Percentiles rank a stretch among this genome's conserved stretches.
Evolutionary conservation across 75 land plant genomes (phyloP).

Genomic region (Isoetes taiwanensis): DNA sequence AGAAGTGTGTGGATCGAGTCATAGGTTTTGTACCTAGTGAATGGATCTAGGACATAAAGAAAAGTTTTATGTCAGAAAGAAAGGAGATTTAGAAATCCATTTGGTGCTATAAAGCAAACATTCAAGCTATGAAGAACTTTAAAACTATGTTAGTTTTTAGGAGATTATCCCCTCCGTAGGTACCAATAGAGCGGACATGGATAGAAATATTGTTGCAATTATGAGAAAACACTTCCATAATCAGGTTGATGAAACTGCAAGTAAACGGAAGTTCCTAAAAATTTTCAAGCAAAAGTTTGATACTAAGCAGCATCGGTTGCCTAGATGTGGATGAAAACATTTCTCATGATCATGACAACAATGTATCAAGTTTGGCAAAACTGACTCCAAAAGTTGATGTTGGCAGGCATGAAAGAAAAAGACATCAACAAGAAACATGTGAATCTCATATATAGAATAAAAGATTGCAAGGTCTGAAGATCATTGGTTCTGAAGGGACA

Average conservation of each 20-base stretch:
- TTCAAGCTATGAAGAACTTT: slow-evolving; percentile 74
- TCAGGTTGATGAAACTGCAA: slow-evolving; percentile 81
- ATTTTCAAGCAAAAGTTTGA: slow-evolving; percentile 34
- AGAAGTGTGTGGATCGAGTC: slow-evolving; percentile 43
- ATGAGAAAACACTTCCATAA: slow-evolving; percentile 75
- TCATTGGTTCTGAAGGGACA: no score
- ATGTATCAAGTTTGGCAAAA: no score
- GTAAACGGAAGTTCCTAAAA: slow-evolving; percentile 60
- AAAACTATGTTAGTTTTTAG: slow-evolving; percentile 63
- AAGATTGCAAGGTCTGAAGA: no score
- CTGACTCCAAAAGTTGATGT: no score
- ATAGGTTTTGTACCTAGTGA: slow-evolving; percentile 94
- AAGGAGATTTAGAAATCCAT: slow-evolving; percentile 78
- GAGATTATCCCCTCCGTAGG: slow-evolving; percentile 83
- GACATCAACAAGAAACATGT: no score
- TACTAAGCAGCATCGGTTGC: no score
- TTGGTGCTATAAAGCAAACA: slow-evolving; percentile 96
- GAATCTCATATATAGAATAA: no score
- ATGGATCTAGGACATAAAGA: slow-evolving; percentile 72
- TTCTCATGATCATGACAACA: no score
- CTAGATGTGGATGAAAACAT: no score
- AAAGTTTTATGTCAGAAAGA: slow-evolving; percentile 62
- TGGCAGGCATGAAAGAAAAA: no score
- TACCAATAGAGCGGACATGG: slow-evolving; percentile 50
- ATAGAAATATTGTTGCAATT: slow-evolving; percentile 50